Percentiles rank a stretch among this genome's conserved stretches.
phyloP scores from a whole-genome alignment of 1,284 basidiomycete species.

The Melampsora americana region DNA sequence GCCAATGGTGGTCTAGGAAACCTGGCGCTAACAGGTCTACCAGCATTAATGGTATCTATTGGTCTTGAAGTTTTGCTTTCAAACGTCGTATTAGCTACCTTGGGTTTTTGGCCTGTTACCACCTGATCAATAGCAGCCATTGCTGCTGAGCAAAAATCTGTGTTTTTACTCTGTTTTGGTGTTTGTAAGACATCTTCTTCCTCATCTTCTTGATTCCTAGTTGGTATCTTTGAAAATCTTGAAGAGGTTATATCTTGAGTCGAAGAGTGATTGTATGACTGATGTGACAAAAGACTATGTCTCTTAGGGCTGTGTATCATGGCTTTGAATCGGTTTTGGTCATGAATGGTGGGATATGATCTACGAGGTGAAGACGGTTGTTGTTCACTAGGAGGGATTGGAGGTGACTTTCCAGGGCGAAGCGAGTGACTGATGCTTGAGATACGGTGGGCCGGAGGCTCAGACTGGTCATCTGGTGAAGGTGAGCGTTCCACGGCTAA shows the following conservation, averaged over 20 bases:
- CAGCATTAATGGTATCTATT: neutral
- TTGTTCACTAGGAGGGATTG: neutral
- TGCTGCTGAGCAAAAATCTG: neutral
- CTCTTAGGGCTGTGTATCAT: neutral
- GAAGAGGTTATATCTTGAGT: neutral
- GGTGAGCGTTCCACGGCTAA: neutral
- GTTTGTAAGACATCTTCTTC: neutral
- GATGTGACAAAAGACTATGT: neutral
- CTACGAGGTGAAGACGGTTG: neutral
- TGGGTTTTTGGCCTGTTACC: neutral
- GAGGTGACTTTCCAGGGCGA: neutral
- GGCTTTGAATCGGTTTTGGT: neutral
- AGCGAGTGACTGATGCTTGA: neutral
- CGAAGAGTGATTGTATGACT: neutral
- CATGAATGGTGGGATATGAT: neutral
- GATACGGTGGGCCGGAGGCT: neutral
- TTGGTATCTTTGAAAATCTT: neutral
- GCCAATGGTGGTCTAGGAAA: neutral
- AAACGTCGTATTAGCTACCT: neutral
- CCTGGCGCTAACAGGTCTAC: neutral
- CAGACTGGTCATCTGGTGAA: neutral
- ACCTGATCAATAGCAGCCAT: neutral
- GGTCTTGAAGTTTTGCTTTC: neutral
- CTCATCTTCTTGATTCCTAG: neutral
- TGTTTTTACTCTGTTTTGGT: neutral